A percentile compares a stretch with the other conserved stretches of the same genome.
phyloP scores from a whole-genome alignment of 169 alveolate genomes.

The Hepatocystis sp. region DNA sequence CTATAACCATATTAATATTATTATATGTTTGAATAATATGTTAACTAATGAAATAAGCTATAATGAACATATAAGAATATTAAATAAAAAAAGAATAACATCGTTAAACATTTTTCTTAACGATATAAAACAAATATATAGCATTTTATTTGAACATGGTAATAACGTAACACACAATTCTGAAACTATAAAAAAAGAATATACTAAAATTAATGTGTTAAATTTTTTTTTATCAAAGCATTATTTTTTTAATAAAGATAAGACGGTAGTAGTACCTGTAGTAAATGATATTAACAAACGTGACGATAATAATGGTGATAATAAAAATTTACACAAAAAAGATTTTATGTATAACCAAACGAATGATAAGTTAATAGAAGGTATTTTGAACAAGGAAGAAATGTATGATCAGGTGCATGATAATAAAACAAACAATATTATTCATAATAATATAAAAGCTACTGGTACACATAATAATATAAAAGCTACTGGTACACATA shows the following conservation, averaged over 20 bases:
- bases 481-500: no score
- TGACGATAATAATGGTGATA: not conserved
- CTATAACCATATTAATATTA: constrained; percentile 21
- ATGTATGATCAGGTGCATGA: not conserved
- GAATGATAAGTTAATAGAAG: not conserved
- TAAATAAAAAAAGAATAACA: not conserved
- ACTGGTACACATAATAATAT: no score
- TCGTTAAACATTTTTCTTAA: constrained; percentile 2
- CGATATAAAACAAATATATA: constrained; percentile 33
- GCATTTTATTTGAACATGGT: constrained; percentile 1
- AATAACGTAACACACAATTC: not conserved
- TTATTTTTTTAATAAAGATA: no score
- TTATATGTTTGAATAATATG: constrained; percentile 12
- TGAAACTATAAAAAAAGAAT: constrained; percentile 4
- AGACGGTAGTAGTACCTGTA: no score
- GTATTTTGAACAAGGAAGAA: not conserved
- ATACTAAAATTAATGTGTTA: no score
- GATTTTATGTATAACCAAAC: not conserved
- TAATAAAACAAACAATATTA: no score
- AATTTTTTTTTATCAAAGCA: no score
- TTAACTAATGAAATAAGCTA: constrained; percentile 30
- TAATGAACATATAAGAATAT: constrained; percentile 4
- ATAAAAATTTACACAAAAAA: not conserved
- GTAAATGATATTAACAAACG: not conserved
- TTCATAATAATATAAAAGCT: no score